Evolutionary conservation across 2,329 filamentous ascomycete species (phyloP).

Genomic region (Rhynchosporium agropyri): DNA sequence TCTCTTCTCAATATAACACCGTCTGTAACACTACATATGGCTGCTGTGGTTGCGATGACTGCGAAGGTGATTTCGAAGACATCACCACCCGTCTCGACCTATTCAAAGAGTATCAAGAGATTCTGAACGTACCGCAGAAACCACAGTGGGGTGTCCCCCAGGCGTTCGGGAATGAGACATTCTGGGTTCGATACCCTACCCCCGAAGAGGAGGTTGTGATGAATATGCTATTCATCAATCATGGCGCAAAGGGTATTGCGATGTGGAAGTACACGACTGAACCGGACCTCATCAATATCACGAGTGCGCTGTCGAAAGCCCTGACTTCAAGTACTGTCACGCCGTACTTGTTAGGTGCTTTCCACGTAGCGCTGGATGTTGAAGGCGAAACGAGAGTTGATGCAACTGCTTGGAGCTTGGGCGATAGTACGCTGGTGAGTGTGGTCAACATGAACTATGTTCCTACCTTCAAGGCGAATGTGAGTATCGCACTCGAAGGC

Average conservation of each 20-base stretch:
- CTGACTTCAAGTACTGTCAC: constrained; percentile 43
- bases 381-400: constrained; percentile 36
- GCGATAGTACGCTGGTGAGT: constrained; percentile 42
- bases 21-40: constrained; percentile 54
- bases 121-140: constrained; percentile 45
- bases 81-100: constrained; percentile 47
- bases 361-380: constrained; percentile 10
- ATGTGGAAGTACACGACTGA: constrained; percentile 49
- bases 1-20: constrained; percentile 48
- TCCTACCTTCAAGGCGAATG: constrained; percentile 12
- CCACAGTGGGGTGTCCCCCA: constrained; percentile 53
- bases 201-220: constrained; percentile 49
- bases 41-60: constrained; percentile 54
- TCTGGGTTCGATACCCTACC: constrained; percentile 51
- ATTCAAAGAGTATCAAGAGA: constrained; percentile 44
- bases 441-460: constrained; percentile 41
- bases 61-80: constrained; percentile 36
- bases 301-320: constrained; percentile 44
- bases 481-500: constrained; percentile 16
- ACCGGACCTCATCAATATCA: constrained; percentile 33
- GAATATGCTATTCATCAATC: constrained; percentile 51
- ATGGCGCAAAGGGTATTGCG: constrained; percentile 51
- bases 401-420: constrained; percentile 46
- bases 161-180: constrained; percentile 51
- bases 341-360: constrained; percentile 41